Conservation (phyloP, 1,139 yeast species). For the Blastobotrys elegans region DNA sequence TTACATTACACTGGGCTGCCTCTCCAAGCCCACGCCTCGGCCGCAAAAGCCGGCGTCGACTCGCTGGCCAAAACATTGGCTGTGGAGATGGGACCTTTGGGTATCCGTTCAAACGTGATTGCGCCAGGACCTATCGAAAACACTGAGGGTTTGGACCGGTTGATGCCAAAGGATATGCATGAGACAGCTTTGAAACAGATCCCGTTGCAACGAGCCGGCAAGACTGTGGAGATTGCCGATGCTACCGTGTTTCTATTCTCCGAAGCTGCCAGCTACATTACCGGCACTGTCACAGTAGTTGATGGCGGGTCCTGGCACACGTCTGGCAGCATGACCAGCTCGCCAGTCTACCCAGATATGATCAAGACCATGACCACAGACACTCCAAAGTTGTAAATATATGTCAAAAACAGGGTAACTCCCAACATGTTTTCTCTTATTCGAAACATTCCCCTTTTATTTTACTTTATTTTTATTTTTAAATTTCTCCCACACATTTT, state of each 20-base stretch:
- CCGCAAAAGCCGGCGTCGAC: conserved; percentile 93
- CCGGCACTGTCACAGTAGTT: conserved; percentile 74
- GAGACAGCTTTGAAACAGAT: conserved; percentile 43
- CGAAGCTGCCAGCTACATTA: conserved; percentile 70
- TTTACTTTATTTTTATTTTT: conserved; percentile 1
- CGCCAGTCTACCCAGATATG: conserved; percentile 12
- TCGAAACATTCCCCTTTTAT: conserved; percentile 3
- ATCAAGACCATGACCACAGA: conserved; percentile 8
- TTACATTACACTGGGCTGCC: conserved; percentile 85
- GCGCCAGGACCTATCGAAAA: conserved; percentile 85
- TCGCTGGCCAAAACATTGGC: conserved; percentile 78
- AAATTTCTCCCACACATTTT: not conserved
- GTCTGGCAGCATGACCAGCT: conserved; percentile 36
- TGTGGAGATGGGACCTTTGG: conserved; percentile 84
- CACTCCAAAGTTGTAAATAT: conserved; percentile 3
- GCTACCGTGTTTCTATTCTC: conserved; percentile 81
- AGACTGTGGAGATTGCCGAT: conserved; percentile 77
- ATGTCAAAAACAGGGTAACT: not conserved
- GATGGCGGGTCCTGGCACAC: conserved; percentile 92
- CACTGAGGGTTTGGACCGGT: conserved; percentile 73
- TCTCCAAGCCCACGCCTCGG: conserved; percentile 80
- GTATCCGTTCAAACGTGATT: conserved; percentile 71
- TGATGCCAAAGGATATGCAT: conserved; percentile 41
- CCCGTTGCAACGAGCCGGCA: conserved; percentile 76
- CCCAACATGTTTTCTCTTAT: no score